A percentile compares a stretch with the other conserved stretches of the same genome.
Evolutionary conservation across 331 rosid species (phyloP).

Genomic region (Spiraea crenata): DNA sequence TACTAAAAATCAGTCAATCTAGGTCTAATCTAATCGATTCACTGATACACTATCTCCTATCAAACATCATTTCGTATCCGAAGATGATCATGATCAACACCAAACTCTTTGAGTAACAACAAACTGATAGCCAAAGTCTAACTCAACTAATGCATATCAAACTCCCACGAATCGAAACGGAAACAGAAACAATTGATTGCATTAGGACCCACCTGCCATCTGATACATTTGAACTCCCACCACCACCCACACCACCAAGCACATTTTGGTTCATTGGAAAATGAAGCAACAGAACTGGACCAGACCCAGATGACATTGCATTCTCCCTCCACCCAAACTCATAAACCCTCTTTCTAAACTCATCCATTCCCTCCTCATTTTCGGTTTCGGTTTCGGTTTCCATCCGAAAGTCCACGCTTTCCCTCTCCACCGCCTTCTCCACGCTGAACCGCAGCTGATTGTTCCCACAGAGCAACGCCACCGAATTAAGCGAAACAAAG

Average conservation of each 20-base stretch:
- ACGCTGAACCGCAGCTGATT: conserved; percentile 54
- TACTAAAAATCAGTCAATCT: background rate
- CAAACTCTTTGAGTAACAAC: background rate
- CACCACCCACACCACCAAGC: conserved; percentile 15
- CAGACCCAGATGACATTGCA: conserved; percentile 44
- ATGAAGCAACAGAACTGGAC: conserved; percentile 65
- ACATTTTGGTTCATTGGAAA: conserved; percentile 43
- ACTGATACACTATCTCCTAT: background rate
- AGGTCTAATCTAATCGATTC: background rate
- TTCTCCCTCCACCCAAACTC: conserved; percentile 44
- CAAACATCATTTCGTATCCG: background rate
- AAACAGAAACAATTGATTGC: background rate
- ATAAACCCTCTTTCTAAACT: conserved; percentile 22
- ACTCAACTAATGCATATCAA: background rate
- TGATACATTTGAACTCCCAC: conserved; percentile 23
- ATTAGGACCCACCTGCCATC: conserved; percentile 43
- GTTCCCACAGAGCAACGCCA: conserved; percentile 59
- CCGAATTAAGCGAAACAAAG: conserved; percentile 60
- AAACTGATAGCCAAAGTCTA: background rate
- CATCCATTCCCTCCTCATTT: conserved; percentile 4
- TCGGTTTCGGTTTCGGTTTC: conserved; percentile 15
- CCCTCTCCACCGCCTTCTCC: conserved; percentile 61
- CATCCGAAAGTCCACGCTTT: conserved; percentile 39
- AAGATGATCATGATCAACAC: background rate
- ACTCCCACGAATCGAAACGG: background rate